Percentiles rank a stretch among this genome's conserved stretches.
phyloP scores from a whole-genome alignment of 768 basidiomycete species.

The Boletus sensibilis region DNA sequence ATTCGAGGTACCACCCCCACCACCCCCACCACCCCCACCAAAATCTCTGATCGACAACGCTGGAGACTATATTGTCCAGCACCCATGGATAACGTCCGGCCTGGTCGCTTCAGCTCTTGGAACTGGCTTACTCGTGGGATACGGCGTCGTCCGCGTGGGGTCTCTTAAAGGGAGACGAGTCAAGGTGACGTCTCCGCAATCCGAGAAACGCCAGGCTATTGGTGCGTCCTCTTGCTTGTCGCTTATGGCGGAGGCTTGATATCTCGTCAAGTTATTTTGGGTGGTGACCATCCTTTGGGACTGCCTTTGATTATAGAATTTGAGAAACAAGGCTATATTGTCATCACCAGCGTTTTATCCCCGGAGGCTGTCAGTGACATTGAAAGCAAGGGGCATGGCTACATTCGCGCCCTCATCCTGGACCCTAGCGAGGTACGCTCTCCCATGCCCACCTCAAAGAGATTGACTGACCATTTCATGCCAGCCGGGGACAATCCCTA shows the following conservation, averaged over 20 bases:
- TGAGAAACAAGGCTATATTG: conserved; percentile 78
- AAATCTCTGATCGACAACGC: conserved; percentile 46
- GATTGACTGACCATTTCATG: conserved; percentile 6
- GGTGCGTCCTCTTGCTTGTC: conserved; percentile 29
- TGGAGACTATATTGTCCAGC: conserved; percentile 49
- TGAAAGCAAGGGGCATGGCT: conserved; percentile 69
- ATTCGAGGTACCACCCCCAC: conserved; percentile 67
- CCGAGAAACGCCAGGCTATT: conserved; percentile 46
- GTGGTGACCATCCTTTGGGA: conserved; percentile 73
- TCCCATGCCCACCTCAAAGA: background rate
- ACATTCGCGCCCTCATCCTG: conserved; percentile 76
- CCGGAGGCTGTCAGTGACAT: conserved; percentile 63
- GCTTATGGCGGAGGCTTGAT: background rate
- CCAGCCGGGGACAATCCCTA: conserved; percentile 68
- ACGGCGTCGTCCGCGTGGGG: conserved; percentile 34
- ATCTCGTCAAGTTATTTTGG: conserved; percentile 61
- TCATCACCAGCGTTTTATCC: conserved; percentile 74
- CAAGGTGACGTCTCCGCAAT: conserved; percentile 29
- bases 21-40: conserved; percentile 57
- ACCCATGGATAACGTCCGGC: conserved; percentile 62
- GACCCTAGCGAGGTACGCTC: conserved; percentile 69
- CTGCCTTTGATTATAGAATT: conserved; percentile 71
- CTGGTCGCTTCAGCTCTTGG: conserved; percentile 59
- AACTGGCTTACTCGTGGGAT: conserved; percentile 59
- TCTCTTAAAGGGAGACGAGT: conserved; percentile 22